phyloP scores from a whole-genome alignment of 768 basidiomycete species.

The Obba rivulosa region DNA sequence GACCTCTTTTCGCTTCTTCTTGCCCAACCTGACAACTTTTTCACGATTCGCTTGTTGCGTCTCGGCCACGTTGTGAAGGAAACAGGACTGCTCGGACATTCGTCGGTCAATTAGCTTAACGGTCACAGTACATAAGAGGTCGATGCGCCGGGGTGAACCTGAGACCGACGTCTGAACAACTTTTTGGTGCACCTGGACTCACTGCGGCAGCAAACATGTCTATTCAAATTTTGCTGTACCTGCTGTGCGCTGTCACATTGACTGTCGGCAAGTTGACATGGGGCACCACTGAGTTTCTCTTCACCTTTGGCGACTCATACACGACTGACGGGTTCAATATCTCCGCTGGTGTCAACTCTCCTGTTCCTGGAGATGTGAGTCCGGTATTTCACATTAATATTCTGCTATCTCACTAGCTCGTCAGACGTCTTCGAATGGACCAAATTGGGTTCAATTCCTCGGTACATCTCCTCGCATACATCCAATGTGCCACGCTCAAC shows the following conservation, averaged over 20 bases:
- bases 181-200: too few species aligned
- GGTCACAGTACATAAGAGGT: conserved; percentile 5
- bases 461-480: conserved; percentile 26
- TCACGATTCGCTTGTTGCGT: background rate
- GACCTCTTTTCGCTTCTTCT: background rate
- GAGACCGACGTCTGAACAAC: too few species aligned
- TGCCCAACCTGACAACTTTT: background rate
- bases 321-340: conserved; percentile 56
- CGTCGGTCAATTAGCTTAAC: conserved; percentile 4
- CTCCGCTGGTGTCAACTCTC: conserved; percentile 48
- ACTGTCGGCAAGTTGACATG: conserved; percentile 35
- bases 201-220: too few species aligned
- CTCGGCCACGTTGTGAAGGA: background rate
- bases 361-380: conserved; percentile 46
- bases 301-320: conserved; percentile 63
- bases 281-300: conserved; percentile 47
- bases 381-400: background rate
- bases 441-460: conserved; percentile 55
- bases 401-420: background rate
- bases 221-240: background rate
- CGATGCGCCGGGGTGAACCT: background rate
- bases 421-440: conserved; percentile 57
- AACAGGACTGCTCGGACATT: background rate
- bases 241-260: conserved; percentile 9
- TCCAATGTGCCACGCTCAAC: background rate